Percentiles rank a stretch among this genome's conserved stretches.
Conservation (phyloP, 352 stramenopile genomes). For the Pythium dissimile region DNA sequence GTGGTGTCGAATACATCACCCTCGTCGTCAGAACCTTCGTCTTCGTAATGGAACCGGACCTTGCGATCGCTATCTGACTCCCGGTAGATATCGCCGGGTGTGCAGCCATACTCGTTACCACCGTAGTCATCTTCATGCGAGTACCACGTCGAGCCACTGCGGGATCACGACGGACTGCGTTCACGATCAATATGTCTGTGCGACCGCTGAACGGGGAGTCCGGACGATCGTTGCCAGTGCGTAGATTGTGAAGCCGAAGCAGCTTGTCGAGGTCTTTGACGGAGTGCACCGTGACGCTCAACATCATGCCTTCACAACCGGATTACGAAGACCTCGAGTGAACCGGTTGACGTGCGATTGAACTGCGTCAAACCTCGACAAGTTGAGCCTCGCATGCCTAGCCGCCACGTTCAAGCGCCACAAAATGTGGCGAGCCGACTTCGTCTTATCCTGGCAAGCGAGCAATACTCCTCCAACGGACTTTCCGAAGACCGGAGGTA, state of each 20-base stretch:
- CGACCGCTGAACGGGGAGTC: neutral
- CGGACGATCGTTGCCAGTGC: neutral
- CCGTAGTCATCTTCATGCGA: neutral
- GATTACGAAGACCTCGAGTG: neutral
- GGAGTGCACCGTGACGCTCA: neutral
- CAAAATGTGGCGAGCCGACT: slow-evolving; percentile 6
- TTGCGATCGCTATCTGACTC: neutral
- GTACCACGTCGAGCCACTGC: neutral
- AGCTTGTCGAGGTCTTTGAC: slow-evolving; percentile 1
- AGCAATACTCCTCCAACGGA: neutral
- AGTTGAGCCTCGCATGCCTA: neutral
- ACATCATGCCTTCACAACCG: neutral
- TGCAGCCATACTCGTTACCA: neutral
- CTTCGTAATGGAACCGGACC: neutral
- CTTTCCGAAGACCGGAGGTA: neutral
- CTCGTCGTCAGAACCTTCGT: neutral
- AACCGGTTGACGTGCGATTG: too few relatives aligned
- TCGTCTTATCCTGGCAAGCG: neutral
- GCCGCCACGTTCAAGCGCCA: slow-evolving; percentile 2
- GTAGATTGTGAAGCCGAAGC: neutral
- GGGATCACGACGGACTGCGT: neutral
- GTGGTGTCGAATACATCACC: neutral
- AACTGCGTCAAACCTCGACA: neutral
- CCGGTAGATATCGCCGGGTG: neutral
- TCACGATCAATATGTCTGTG: neutral